Evolutionary conservation across 768 basidiomycete species (phyloP).

Genomic region (Agaricus subrufescens): DNA sequence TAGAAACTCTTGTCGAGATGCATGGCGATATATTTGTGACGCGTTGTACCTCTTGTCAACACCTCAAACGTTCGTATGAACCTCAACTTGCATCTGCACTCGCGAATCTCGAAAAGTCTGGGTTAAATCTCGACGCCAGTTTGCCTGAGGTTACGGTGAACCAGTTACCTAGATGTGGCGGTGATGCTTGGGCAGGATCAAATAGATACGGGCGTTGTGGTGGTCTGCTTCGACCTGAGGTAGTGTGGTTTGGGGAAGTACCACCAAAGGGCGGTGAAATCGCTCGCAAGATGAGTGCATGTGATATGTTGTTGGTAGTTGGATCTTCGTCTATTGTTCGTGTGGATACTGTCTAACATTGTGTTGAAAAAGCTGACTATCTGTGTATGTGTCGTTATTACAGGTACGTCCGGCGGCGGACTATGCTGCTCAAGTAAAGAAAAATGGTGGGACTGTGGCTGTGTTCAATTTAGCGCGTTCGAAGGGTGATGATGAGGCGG

Average conservation of each 20-base stretch:
- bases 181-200: conserved; percentile 1
- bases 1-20: background rate
- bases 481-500: conserved; percentile 34
- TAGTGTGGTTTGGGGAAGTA: conserved; percentile 56
- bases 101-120: background rate
- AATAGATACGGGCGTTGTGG: conserved; percentile 35
- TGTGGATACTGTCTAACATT: background rate
- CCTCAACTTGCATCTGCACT: background rate
- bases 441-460: conserved; percentile 33
- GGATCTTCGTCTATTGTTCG: background rate
- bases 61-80: background rate
- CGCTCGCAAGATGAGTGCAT: background rate
- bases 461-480: conserved; percentile 34
- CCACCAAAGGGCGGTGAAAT: conserved; percentile 19
- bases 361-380: background rate
- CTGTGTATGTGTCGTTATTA: background rate
- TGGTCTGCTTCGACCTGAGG: conserved; percentile 41
- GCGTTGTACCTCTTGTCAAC: background rate
- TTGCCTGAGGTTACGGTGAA: conserved; percentile 21
- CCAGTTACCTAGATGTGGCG: conserved; percentile 38
- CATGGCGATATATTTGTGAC: background rate
- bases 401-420: conserved; percentile 41
- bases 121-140: too few species aligned
- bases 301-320: background rate
- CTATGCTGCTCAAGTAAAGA: conserved; percentile 28